Evolutionary conservation across 176 grass and related monocot genomes (phyloP), one percentile per base, ranked within the genome.

Genomic region (Oropetium thomaeum): DNA sequence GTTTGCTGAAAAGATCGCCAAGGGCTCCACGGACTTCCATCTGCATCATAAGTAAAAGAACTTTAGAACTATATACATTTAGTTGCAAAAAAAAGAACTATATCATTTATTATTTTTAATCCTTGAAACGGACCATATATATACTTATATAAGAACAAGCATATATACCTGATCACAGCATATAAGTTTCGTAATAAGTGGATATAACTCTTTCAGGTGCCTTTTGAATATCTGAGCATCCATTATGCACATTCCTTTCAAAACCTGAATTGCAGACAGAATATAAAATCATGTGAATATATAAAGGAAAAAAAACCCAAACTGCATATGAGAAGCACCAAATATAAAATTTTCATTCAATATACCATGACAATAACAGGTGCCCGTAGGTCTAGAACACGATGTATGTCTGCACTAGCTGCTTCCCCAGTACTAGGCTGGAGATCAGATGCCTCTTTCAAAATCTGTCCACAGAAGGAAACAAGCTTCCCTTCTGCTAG

Each of bases 301-400:
- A 49, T 22, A 52, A 2, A 22, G 10, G 73, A 40, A 13, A 42
- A 70, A 55, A 45, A 69, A 14, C 67, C 57, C 39, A 35, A 85
- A 35, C 78, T 6, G 55, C 59, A 47, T 29, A 80, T 69, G 52
- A 77, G 33, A 49, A 60, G 44, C 22, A 53, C 22, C 40, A 75
- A 28, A 15, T 23, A n/a, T 29, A 71, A 23, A 34, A 34, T 32
- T 74, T 66, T 59, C 37, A 72, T 80, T 49, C 67, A 85, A 23
- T 73, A 81, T 88, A 99, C 96, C 96, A 86, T 99, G 74, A 99
- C 89, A 92, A 99, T 96, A 81, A 99, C 79, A 65, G 96, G 96
- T 57, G 96, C 92, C 64, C 96, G 79, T 69, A 99, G 61, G 76
- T 92, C 87, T 63, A 99, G 89, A 52, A 99, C 92, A 84, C 96